A percentile compares a stretch with the other conserved stretches of the same genome.
These are phyloP conservation scores for Pythium rishiriense DNA, from an alignment of 352 stramenopile genomes.

Conservation along the genomic window DNA sequence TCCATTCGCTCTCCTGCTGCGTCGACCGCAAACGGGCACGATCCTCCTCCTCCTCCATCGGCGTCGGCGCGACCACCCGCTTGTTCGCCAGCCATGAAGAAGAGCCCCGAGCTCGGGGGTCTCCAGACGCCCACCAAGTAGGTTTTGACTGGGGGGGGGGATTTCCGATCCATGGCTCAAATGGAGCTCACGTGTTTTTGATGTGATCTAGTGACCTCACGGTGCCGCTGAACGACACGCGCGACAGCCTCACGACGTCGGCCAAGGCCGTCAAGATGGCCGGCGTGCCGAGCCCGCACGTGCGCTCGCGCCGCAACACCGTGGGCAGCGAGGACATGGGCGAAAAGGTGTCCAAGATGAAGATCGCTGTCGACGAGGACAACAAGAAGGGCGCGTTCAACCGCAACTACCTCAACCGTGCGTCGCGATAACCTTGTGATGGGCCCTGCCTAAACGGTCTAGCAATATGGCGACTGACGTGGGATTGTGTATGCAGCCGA, in stretches of 20 bases:
- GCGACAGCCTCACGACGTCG: slow-evolving; percentile 12
- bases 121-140: too few species aligned
- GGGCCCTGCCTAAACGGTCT: too few species aligned
- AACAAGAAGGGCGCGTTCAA: slow-evolving; percentile 58
- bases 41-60: not conserved
- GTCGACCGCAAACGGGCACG: not conserved
- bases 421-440: slow-evolving; percentile 16
- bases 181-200: too few species aligned
- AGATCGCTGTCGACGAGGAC: slow-evolving; percentile 58
- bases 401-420: slow-evolving; percentile 52
- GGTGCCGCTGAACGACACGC: slow-evolving; percentile 34
- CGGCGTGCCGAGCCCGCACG: slow-evolving; percentile 30
- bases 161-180: too few species aligned
- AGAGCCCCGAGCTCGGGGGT: slow-evolving; percentile 8
- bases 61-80: not conserved
- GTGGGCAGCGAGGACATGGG: slow-evolving; percentile 57
- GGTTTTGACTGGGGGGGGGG: too few species aligned
- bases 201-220: slow-evolving; percentile 26
- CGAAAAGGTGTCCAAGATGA: slow-evolving; percentile 68
- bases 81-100: too few species aligned
- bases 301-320: slow-evolving; percentile 46
- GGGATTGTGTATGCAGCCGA: slow-evolving; percentile 36
- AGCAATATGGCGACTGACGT: slow-evolving; percentile 10
- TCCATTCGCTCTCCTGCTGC: slow-evolving; percentile 19
- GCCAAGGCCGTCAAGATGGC: slow-evolving; percentile 1